Conservation (phyloP, 257 asterid genomes). For the Nicotiana benthamiana region DNA sequence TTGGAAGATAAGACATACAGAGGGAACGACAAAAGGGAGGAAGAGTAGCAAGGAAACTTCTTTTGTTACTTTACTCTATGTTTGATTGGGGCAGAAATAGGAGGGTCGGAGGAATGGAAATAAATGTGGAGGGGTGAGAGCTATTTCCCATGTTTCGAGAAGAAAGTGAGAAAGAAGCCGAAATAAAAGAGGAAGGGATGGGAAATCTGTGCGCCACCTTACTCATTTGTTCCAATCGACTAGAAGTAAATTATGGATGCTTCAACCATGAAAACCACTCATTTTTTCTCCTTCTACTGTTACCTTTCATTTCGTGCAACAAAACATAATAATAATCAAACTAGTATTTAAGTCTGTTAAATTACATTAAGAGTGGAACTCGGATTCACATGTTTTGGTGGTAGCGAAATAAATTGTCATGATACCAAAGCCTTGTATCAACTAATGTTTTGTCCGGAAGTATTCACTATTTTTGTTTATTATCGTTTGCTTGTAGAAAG, state of each 20-base stretch:
- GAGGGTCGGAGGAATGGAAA: not conserved
- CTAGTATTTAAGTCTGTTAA: not conserved
- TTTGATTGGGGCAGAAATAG: not conserved
- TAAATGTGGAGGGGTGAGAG: not conserved
- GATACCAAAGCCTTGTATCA: not conserved
- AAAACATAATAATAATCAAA: not conserved
- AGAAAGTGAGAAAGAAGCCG: not conserved
- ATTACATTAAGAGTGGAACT: not conserved
- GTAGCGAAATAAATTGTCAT: not conserved
- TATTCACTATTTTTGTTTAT: not conserved
- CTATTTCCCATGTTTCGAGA: not conserved
- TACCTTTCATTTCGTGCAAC: too few species aligned
- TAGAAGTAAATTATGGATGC: not conserved
- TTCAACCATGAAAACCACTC: not conserved
- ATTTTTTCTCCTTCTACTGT: not conserved
- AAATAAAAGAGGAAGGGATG: not conserved
- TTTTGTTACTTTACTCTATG: not conserved
- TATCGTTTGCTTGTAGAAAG: constrained; percentile 54
- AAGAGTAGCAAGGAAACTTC: not conserved
- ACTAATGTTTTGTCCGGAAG: not conserved
- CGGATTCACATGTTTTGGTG: not conserved
- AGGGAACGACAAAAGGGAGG: not conserved
- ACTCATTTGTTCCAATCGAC: not conserved
- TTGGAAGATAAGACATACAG: not conserved
- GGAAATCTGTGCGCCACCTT: not conserved